Evolutionary conservation across 108 stramenopile genomes (phyloP).

Genomic region (Cylindrotheca fusiformis): DNA sequence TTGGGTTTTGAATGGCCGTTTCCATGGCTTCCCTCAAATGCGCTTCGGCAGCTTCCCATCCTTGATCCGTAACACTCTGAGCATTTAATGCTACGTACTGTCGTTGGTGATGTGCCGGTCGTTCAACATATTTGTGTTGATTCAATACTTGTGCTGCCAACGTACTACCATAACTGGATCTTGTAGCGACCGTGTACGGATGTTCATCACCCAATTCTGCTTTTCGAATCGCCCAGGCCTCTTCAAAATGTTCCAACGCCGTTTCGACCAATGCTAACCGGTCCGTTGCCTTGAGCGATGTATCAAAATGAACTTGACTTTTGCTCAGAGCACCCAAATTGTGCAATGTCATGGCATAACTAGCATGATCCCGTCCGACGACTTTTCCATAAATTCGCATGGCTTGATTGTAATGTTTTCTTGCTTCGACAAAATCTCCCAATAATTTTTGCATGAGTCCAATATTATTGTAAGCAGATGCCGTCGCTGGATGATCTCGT

Average conservation of each 20-base stretch:
- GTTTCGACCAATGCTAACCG: conserved; percentile 68
- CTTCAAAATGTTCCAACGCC: conserved; percentile 72
- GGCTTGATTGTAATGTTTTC: conserved; percentile 54
- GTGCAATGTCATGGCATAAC: conserved; percentile 74
- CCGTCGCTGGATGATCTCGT: conserved; percentile 76
- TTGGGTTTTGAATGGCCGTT: conserved; percentile 67
- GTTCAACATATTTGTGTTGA: conserved; percentile 44
- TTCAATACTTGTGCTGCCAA: conserved; percentile 72
- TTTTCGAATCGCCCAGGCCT: conserved; percentile 70
- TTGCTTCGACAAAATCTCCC: conserved; percentile 63
- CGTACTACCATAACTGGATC: conserved; percentile 57
- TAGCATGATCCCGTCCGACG: conserved; percentile 78
- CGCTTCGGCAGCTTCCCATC: conserved; percentile 80
- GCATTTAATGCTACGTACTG: conserved; percentile 34
- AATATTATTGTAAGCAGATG: conserved; percentile 76
- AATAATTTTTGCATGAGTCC: conserved; percentile 76
- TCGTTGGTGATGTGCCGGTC: conserved; percentile 1
- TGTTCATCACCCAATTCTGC: conserved; percentile 70
- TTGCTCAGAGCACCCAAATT: conserved; percentile 81
- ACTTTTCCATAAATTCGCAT: conserved; percentile 65
- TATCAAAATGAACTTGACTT: conserved; percentile 61
- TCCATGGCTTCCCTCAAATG: conserved; percentile 68
- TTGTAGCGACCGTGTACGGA: conserved; percentile 70
- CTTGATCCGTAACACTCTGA: conserved; percentile 40
- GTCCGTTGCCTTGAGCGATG: conserved; percentile 59